These are phyloP conservation scores for Ogataea angusta DNA, from an alignment of 805 yeast species.

Conservation along the genomic window DNA sequence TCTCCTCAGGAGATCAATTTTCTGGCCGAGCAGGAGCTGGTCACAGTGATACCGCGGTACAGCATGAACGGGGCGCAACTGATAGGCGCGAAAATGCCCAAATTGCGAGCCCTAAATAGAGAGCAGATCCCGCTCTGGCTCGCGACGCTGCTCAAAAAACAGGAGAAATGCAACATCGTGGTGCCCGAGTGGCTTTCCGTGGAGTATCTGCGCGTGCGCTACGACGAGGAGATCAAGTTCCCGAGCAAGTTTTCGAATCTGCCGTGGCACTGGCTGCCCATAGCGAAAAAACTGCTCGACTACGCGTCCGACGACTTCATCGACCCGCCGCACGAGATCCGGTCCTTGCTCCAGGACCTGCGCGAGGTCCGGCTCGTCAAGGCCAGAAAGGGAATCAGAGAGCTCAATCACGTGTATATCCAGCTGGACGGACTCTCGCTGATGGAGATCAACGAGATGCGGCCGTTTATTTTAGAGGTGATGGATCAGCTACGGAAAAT, in stretches of 20 bases:
- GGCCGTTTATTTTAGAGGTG: slow-evolving; percentile 75
- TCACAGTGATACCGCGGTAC: slow-evolving; percentile 77
- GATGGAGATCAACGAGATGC: slow-evolving; percentile 81
- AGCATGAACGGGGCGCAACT: slow-evolving; percentile 61
- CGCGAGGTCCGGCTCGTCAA: slow-evolving; percentile 80
- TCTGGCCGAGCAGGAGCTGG: slow-evolving; percentile 74
- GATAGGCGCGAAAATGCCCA: slow-evolving; percentile 59
- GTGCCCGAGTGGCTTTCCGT: slow-evolving; percentile 82
- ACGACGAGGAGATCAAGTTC: slow-evolving; percentile 62
- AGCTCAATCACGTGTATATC: slow-evolving; percentile 77
- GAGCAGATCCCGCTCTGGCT: slow-evolving; percentile 81
- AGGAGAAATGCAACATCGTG: slow-evolving; percentile 79
- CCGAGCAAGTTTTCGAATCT: slow-evolving; percentile 61
- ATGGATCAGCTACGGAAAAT: slow-evolving; percentile 75
- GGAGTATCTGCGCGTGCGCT: slow-evolving; percentile 48
- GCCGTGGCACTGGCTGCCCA: slow-evolving; percentile 89
- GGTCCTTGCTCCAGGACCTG: slow-evolving; percentile 75
- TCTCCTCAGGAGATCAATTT: slow-evolving; percentile 78
- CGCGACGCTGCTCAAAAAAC: slow-evolving; percentile 78
- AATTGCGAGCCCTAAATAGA: slow-evolving; percentile 63
- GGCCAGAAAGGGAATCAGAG: slow-evolving; percentile 72
- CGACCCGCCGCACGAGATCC: slow-evolving; percentile 67
- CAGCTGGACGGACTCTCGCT: slow-evolving; percentile 78
- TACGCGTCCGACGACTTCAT: slow-evolving; percentile 73
- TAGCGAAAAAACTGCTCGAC: slow-evolving; percentile 64